Evolutionary conservation across 495 filamentous ascomycete species (phyloP).

Genomic region (Pyronema omphalodes): DNA sequence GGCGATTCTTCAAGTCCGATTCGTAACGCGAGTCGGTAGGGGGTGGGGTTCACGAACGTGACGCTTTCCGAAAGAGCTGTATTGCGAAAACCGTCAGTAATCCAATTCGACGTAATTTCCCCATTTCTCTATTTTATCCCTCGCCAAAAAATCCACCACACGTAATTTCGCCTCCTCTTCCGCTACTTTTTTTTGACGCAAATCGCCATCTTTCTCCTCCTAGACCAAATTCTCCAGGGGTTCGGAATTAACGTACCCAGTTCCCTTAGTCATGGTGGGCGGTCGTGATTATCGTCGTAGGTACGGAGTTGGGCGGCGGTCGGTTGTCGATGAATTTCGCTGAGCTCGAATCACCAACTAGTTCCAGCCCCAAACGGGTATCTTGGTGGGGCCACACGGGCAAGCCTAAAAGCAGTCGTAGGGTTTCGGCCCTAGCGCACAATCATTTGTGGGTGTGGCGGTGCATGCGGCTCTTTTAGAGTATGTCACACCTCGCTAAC

Average conservation of each 20-base stretch:
- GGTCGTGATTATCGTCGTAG: slow-evolving; percentile 4
- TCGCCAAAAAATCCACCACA: too few species aligned
- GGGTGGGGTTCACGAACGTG: slow-evolving; percentile 17
- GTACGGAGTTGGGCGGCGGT: slow-evolving; percentile 6
- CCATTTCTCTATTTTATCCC: neutral
- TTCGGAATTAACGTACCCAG: slow-evolving; percentile 18
- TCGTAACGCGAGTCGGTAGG: slow-evolving; percentile 27
- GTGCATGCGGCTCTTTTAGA: too few species aligned
- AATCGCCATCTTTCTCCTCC: neutral
- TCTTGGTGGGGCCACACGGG: too few species aligned
- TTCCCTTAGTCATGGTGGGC: slow-evolving; percentile 23
- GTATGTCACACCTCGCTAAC: too few species aligned
- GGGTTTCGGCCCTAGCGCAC: too few species aligned
- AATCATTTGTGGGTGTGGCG: too few species aligned
- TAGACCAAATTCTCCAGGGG: neutral
- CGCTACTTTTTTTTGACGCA: neutral
- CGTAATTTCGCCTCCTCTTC: too few species aligned
- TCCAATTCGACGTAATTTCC: slow-evolving; percentile 1
- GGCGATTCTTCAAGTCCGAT: neutral
- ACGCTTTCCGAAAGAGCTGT: slow-evolving; percentile 24
- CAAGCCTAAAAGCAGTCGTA: too few species aligned
- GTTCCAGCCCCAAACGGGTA: too few species aligned
- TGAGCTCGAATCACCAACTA: too few species aligned
- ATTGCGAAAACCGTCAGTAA: neutral
- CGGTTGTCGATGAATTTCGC: slow-evolving; percentile 5